A percentile compares a stretch with the other conserved stretches of the same genome.
Evolutionary conservation across 2,329 filamentous ascomycete genomes (phyloP).

Genomic region (Fusarium annulatum): DNA sequence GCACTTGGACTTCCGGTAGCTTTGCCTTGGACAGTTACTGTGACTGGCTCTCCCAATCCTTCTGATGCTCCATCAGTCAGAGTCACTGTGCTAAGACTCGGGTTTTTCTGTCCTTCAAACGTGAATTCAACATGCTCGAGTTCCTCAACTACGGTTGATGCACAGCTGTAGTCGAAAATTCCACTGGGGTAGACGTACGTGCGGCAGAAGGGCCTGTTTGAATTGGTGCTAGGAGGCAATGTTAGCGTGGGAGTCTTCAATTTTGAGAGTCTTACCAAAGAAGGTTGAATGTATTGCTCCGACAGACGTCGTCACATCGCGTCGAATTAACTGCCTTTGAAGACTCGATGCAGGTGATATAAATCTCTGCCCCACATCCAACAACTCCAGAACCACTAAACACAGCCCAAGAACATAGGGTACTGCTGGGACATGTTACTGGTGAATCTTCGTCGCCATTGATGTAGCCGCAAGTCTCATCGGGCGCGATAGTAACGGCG

Average conservation of each 20-base stretch:
- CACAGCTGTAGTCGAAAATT: neutral
- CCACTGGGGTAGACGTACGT: neutral
- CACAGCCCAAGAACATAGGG: neutral
- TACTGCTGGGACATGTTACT: neutral
- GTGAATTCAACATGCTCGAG: neutral
- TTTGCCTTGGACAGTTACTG: neutral
- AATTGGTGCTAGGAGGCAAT: neutral
- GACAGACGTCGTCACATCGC: neutral
- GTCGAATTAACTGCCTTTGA: fast-evolving
- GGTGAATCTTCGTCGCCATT: no score
- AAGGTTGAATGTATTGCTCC: neutral
- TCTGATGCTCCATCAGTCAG: neutral
- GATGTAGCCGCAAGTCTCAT: neutral
- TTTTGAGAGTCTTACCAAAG: neutral
- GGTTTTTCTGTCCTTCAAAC: neutral
- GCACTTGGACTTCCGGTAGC: no score
- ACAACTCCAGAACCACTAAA: neutral
- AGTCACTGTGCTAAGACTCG: fast-evolving
- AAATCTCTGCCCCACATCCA: fast-evolving
- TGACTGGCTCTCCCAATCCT: no score
- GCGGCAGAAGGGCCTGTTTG: neutral
- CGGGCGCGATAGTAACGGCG: neutral
- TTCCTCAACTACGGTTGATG: neutral
- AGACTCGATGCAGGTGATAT: neutral
- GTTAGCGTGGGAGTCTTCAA: neutral